Evolutionary conservation across 371 early-diverging fungal species (phyloP).

Genomic region (Mortierella sp.): DNA sequence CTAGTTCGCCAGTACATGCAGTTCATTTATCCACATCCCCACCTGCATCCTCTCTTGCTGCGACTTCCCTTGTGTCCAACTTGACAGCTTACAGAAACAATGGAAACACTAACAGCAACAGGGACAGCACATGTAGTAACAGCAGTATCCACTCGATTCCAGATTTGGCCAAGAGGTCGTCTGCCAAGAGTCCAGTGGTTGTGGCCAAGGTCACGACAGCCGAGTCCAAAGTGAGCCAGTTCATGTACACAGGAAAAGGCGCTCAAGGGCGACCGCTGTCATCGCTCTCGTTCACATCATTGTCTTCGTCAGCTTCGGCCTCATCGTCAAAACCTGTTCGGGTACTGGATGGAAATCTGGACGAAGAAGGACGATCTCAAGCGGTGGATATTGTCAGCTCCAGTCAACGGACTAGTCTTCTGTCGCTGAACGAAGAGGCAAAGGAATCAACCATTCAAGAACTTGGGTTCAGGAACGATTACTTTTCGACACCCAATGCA

Average conservation of each 20-base stretch:
- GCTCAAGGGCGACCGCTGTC: not conserved
- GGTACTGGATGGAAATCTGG: too few relatives aligned
- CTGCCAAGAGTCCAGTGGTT: conserved; percentile 30
- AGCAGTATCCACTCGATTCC: conserved; percentile 18
- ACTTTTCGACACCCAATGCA: conserved; percentile 17
- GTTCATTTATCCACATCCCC: not conserved
- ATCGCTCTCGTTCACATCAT: too few relatives aligned
- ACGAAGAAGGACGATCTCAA: too few relatives aligned
- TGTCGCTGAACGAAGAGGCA: too few relatives aligned
- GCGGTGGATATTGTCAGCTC: too few relatives aligned
- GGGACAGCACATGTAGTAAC: conserved; percentile 2
- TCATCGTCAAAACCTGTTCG: too few relatives aligned
- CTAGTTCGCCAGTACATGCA: conserved; percentile 12
- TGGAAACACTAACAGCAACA: not conserved
- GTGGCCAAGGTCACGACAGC: conserved; percentile 33
- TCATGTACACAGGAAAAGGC: conserved; percentile 20
- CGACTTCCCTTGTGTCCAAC: not conserved
- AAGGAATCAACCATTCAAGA: not conserved
- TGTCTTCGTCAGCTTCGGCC: too few relatives aligned
- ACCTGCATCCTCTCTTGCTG: not conserved
- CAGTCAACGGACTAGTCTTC: too few relatives aligned
- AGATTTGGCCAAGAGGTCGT: conserved; percentile 35
- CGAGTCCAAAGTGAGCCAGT: conserved; percentile 40
- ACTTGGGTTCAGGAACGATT: not conserved
- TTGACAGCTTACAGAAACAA: not conserved